Base-by-base conservation (phyloP, 345 rosid species). In the Populus alba region DNA sequence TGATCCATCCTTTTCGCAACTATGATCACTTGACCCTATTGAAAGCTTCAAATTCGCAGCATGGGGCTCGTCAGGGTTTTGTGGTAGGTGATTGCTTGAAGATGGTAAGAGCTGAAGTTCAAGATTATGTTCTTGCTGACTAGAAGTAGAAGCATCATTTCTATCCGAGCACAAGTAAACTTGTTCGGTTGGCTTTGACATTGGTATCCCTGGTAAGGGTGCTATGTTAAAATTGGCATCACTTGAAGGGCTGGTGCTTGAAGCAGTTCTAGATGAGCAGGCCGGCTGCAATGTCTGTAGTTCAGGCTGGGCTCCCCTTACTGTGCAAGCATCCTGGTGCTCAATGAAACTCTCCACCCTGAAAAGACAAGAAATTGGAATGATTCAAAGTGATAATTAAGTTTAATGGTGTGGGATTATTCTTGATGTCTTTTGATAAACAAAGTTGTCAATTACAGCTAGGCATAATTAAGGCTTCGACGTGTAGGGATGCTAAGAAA, bases 261-360 rank as follows among this genome's bases (percentile, higher is more conserved):
- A 92, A 23, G 90, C 95, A 2, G 95, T 86, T 81, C 93, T 83
- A 45, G 97, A 91, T 22, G 92, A 90, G 66, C 92, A 89, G 31
- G 91, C 91, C 27, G 87, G 86, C 27, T 82, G 87, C 25, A 82
- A 66, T 2, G 82, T 75, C 66, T 81, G 84, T 35, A 83, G 77
- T 22, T 88, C 94, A 7, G 84, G 85, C 78, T 89, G 92, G 77
- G 77, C 82, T 78, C 83, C 81, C 68, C 90, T 87, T 75, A 87
- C 81, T 16, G 87, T 84, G 57, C 97, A 93, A 47, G 81, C 87
- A 79, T 93, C 97, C 85, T 93, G 97, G 76, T 93, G 97, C 57
- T 93, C 97, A 11, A 93, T 93, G 80, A 91, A 93, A 85, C 94
- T 93, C 87, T 93, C 96, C 45, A 91, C 96, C 87, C 96, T 93